These are phyloP conservation scores for Salix arbutifolia DNA, from an alignment of 345 rosid species.

Conservation along the genomic window DNA sequence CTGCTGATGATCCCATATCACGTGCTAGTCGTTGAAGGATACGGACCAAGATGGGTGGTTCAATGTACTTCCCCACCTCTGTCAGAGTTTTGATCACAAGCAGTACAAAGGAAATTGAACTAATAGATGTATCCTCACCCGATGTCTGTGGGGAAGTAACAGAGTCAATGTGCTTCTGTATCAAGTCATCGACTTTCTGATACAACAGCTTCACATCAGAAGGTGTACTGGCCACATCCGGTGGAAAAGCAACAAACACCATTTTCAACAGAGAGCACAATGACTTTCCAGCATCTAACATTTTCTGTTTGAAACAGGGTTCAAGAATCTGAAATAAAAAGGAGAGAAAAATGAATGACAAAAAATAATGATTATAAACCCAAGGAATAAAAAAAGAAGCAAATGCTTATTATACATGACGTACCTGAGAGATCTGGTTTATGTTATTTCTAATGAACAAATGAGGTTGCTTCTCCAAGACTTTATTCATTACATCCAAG, in stretches of 20 bases:
- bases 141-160: constrained; percentile 67
- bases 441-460: constrained; percentile 86
- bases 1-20: constrained; percentile 81
- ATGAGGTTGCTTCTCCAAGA: constrained; percentile 94
- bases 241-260: constrained; percentile 86
- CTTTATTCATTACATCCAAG: constrained; percentile 98
- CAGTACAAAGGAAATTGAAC: constrained; percentile 80
- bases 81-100: constrained; percentile 88
- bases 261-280: constrained; percentile 89
- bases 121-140: constrained; percentile 70
- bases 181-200: constrained; percentile 83
- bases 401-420: constrained; percentile 4
- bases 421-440: constrained; percentile 89
- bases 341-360: constrained; percentile 8
- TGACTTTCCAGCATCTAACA: constrained; percentile 95
- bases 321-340: constrained; percentile 67
- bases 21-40: constrained; percentile 88
- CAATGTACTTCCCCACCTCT: constrained; percentile 80
- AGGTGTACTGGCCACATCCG: constrained; percentile 63
- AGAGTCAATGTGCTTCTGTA: constrained; percentile 72
- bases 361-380: background rate
- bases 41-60: constrained; percentile 68
- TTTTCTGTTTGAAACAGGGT: constrained; percentile 90
- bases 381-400: constrained; percentile 3
- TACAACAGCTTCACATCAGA: constrained; percentile 69